phyloP scores from a whole-genome alignment of 2,329 filamentous ascomycete genomes.

The Calonectria montana region DNA sequence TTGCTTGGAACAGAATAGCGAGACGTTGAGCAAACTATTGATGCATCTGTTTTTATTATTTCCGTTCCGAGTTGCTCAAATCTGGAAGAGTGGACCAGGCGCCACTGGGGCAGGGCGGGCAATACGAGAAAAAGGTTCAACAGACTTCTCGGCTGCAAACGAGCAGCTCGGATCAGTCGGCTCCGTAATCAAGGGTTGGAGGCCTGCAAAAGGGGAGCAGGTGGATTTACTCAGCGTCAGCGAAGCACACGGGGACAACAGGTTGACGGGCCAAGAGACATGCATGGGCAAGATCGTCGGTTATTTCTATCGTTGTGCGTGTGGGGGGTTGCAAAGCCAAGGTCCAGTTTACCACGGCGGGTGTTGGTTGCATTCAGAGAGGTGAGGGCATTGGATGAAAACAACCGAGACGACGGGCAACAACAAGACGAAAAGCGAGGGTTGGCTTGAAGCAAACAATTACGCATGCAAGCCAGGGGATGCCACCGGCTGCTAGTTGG shows the following conservation, averaged over 20 bases:
- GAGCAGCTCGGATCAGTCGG: constrained; percentile 11
- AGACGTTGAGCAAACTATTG: neutral
- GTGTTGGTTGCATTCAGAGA: neutral
- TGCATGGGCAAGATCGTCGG: neutral
- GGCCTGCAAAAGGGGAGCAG: constrained; percentile 2
- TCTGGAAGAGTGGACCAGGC: neutral
- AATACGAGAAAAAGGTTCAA: neutral
- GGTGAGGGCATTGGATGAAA: neutral
- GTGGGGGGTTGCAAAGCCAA: neutral
- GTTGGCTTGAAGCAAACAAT: neutral
- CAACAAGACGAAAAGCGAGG: neutral
- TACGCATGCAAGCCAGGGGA: neutral
- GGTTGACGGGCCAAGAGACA: neutral
- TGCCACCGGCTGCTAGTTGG: constrained; percentile 4
- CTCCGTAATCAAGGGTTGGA: constrained; percentile 10
- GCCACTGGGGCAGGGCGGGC: neutral
- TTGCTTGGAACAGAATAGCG: neutral
- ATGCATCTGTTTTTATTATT: neutral
- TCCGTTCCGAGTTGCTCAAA: neutral
- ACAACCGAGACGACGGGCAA: neutral
- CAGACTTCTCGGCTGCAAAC: constrained; percentile 2
- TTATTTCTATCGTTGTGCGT: neutral
- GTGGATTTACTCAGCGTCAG: constrained; percentile 7
- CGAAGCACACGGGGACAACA: neutral
- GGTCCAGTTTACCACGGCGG: neutral